These are phyloP conservation scores for Candida silvatica DNA, from an alignment of 805 yeast genomes.

Conservation along the genomic window DNA sequence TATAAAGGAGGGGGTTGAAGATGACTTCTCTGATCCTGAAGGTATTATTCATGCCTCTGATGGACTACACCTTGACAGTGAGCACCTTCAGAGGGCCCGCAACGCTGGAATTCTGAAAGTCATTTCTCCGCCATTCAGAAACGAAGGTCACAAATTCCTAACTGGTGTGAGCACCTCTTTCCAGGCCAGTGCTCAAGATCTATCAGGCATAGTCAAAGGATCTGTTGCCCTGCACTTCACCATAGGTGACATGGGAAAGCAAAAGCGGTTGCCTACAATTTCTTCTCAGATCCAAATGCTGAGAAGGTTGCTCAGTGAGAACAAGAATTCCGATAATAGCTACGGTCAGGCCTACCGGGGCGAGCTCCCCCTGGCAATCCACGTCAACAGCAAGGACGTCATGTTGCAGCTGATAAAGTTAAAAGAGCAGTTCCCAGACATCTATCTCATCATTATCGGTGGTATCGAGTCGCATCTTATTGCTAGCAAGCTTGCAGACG, in stretches of 20 bases:
- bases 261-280: constrained; percentile 1
- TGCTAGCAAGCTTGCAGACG: background rate
- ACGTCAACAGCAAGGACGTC: constrained; percentile 1
- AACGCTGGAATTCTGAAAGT: constrained; percentile 2
- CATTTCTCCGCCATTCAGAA: constrained; percentile 3
- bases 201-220: background rate
- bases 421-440: background rate
- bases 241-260: constrained; percentile 2
- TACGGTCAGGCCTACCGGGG: constrained; percentile 1
- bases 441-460: constrained; percentile 1
- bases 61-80: constrained; percentile 2
- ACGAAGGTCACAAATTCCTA: constrained; percentile 2
- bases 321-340: background rate
- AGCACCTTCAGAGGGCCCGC: constrained; percentile 2
- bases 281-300: constrained; percentile 1
- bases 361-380: constrained; percentile 1
- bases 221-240: constrained; percentile 2
- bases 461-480: constrained; percentile 2
- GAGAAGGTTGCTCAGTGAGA: background rate
- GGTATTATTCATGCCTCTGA: background rate
- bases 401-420: constrained; percentile 1
- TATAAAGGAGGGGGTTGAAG: background rate
- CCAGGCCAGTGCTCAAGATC: background rate
- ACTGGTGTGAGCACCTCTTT: constrained; percentile 3
- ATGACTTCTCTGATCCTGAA: constrained; percentile 3